Evolutionary conservation across 176 grass and related monocot species (phyloP).

Genomic region (Typha latifolia): DNA sequence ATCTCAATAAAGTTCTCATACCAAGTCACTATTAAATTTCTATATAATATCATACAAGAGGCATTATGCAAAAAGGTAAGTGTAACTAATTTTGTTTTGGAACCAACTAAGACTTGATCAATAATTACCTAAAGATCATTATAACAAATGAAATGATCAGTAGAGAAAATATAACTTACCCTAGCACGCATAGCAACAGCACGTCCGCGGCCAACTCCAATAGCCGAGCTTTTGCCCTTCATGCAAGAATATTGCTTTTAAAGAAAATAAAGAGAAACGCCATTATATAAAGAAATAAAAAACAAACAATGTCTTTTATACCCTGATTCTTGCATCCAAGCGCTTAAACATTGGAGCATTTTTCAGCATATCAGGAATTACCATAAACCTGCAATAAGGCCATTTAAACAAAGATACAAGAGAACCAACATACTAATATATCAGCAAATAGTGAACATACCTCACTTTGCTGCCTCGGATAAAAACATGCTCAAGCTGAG

Average conservation of each 20-base stretch:
- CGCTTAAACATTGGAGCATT: conserved; percentile 67
- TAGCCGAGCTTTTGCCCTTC: conserved; percentile 57
- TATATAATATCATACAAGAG: too few species aligned
- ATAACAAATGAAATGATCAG: background rate
- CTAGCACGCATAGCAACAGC: conserved; percentile 65
- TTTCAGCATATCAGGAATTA: conserved; percentile 74
- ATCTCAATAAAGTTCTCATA: too few species aligned
- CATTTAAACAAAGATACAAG: background rate
- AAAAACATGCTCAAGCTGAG: conserved; percentile 58
- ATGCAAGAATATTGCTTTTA: background rate
- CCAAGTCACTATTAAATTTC: too few species aligned
- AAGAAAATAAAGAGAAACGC: background rate
- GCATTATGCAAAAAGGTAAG: too few species aligned
- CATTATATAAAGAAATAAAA: background rate
- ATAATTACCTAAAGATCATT: conserved; percentile 9
- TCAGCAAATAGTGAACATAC: conserved; percentile 20
- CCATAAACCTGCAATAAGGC: conserved; percentile 41
- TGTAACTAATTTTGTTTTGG: too few species aligned
- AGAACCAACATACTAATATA: background rate
- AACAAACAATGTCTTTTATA: conserved; percentile 9
- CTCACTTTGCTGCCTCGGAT: conserved; percentile 60
- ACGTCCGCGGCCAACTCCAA: conserved; percentile 59
- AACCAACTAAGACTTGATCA: background rate
- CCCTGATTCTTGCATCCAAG: conserved; percentile 42
- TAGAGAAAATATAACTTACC: conserved; percentile 20